phyloP scores from a whole-genome alignment of 257 asterid species.

The Anisodus tanguticus region DNA sequence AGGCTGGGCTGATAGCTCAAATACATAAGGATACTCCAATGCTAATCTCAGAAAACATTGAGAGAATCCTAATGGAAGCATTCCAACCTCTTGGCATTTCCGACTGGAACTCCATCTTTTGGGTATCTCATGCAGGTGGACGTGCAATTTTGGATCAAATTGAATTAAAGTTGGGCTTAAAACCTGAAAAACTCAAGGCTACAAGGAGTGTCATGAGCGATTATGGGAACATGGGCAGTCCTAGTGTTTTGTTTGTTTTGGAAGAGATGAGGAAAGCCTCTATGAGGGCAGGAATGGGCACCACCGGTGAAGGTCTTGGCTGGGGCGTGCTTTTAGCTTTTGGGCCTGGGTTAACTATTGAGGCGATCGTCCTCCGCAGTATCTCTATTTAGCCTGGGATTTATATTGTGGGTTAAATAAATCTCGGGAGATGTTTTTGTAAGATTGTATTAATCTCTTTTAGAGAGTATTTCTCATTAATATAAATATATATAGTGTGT shows the following conservation, averaged over 20 bases:
- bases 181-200: slow-evolving; percentile 18
- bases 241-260: slow-evolving; percentile 24
- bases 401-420: too few species aligned
- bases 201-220: slow-evolving; percentile 27
- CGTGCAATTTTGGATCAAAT: slow-evolving; percentile 30
- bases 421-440: too few species aligned
- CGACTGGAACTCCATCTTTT: slow-evolving; percentile 33
- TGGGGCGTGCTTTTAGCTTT: slow-evolving; percentile 33
- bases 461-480: too few species aligned
- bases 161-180: slow-evolving; percentile 27
- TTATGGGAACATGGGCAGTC: slow-evolving; percentile 29
- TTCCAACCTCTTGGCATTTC: slow-evolving; percentile 28
- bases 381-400: not conserved
- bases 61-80: not conserved
- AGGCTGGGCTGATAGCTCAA: slow-evolving; percentile 23
- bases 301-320: slow-evolving; percentile 32
- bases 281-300: slow-evolving; percentile 13
- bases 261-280: slow-evolving; percentile 32
- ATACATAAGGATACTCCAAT: slow-evolving; percentile 23
- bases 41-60: slow-evolving; percentile 32
- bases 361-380: slow-evolving; percentile 28
- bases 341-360: slow-evolving; percentile 31
- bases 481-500: too few species aligned
- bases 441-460: too few species aligned
- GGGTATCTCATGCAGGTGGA: slow-evolving; percentile 35